A percentile compares a stretch with the other conserved stretches of the same genome.
These are phyloP conservation scores for Decorospora gaudefroyi DNA, from an alignment of 2,329 filamentous ascomycete species.

Conservation along the genomic window DNA sequence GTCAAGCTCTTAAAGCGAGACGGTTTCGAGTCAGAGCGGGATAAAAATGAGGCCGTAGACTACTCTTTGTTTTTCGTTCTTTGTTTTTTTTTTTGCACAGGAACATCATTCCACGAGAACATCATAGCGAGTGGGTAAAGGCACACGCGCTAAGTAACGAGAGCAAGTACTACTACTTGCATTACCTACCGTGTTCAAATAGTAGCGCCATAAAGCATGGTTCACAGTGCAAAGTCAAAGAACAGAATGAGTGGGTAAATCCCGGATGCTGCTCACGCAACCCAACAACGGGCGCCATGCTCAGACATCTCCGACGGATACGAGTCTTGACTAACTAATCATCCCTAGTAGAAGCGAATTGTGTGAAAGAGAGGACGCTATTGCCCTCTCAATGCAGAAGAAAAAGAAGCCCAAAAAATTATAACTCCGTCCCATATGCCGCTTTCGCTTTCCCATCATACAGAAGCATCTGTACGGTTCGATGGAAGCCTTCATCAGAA, in stretches of 20 bases:
- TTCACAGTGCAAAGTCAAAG: constrained; percentile 12
- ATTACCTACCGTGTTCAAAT: background rate
- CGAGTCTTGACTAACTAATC: constrained; percentile 50
- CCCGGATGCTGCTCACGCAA: constrained; percentile 32
- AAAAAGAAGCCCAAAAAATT: constrained; percentile 8
- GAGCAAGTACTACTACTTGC: too few relatives aligned
- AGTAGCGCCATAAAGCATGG: constrained; percentile 8
- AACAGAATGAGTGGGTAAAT: constrained; percentile 47
- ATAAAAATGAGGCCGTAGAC: too few relatives aligned
- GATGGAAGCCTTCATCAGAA: constrained; percentile 25
- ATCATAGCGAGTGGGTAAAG: too few relatives aligned
- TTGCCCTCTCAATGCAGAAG: constrained; percentile 31
- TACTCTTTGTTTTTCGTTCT: too few relatives aligned
- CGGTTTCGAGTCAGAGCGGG: too few relatives aligned
- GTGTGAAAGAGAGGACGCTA: constrained; percentile 13
- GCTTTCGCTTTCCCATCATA: constrained; percentile 21
- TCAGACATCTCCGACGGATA: constrained; percentile 43
- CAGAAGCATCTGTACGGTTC: constrained; percentile 24
- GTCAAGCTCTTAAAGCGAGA: too few relatives aligned
- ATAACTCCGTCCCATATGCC: constrained; percentile 30
- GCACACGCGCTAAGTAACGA: too few relatives aligned
- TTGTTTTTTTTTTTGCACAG: too few relatives aligned
- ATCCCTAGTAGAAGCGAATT: constrained; percentile 44
- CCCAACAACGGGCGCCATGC: constrained; percentile 16
- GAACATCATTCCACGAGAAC: too few relatives aligned